phyloP scores from a whole-genome alignment of 23 red algal species.

The Agarophyton chilense region DNA sequence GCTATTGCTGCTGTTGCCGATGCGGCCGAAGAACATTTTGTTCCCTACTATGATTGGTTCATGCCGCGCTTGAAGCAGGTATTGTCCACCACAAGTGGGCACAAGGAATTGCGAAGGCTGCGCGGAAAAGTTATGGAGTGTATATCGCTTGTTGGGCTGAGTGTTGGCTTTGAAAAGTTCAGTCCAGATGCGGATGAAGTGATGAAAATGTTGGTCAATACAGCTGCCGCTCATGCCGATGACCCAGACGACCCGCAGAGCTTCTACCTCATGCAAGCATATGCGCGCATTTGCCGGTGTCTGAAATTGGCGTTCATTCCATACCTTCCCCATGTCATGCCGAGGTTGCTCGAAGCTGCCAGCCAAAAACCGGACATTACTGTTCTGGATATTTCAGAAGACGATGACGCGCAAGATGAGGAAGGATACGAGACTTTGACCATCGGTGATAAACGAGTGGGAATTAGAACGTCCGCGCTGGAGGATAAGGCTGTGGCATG shows the following conservation, averaged over 20 bases:
- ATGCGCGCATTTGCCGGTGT: slow-evolving; percentile 94
- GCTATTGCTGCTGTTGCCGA: slow-evolving; percentile 97
- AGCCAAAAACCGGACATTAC: slow-evolving; percentile 90
- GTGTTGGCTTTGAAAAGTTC: slow-evolving; percentile 89
- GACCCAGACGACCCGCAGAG: slow-evolving; percentile 94
- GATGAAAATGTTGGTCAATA: slow-evolving; percentile 92
- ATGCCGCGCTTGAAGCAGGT: slow-evolving; percentile 96
- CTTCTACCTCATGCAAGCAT: slow-evolving; percentile 99
- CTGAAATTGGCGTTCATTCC: slow-evolving; percentile 85
- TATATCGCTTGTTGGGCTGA: slow-evolving; percentile 94
- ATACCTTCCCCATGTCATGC: slow-evolving; percentile 97
- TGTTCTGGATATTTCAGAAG: slow-evolving; percentile 59
- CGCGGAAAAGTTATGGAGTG: slow-evolving; percentile 99
- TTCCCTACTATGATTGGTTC: slow-evolving; percentile 91
- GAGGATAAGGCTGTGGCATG: slow-evolving; percentile 94
- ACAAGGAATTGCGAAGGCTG: slow-evolving; percentile 77
- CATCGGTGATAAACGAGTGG: slow-evolving; percentile 91
- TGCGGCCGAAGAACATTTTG: slow-evolving; percentile 83
- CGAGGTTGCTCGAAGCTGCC: slow-evolving; percentile 81
- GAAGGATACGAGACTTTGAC: slow-evolving; percentile 87
- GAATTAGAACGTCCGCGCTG: slow-evolving; percentile 86
- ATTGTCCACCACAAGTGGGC: slow-evolving; percentile 61
- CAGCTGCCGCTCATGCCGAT: slow-evolving; percentile 45
- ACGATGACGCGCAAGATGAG: slow-evolving; percentile 72
- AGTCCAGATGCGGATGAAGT: slow-evolving; percentile 84